Evolutionary conservation across 805 yeast species (phyloP), one percentile per base, ranked within the genome.

Genomic region (Wickerhamiella vanderwaltii): DNA sequence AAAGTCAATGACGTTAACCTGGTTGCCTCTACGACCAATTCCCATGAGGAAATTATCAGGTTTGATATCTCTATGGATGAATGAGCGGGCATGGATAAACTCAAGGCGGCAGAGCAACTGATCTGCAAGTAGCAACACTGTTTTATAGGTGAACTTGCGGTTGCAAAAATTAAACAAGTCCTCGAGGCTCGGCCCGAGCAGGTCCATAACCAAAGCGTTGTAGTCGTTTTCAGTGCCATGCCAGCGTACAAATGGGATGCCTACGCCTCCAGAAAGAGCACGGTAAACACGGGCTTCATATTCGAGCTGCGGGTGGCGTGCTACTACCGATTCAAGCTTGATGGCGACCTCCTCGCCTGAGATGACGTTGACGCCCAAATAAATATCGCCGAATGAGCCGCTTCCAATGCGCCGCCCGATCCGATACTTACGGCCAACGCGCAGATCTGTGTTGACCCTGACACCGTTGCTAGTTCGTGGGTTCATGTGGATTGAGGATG

Each of bases 341-440:
- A 88, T 88, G 51, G 97, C 98, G 41, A 91, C 96, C 61, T 88
- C 95, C 62, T 91, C 97, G 31, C 97, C 96, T 31, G 93, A 81
- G 37, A 88, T 84, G 61, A 91, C 76, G 64, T 88, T 91, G 19
- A 94, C 84, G 46, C 68, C 81, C 50, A 86, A 71, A 62, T 91
- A 91, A 53, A 88, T 91, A 59, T 91, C 98, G 46, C 98, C 98
- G 61, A 88, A 88, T 9, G 96, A 87, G 15, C 98, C 98, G 30
- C 91, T 78, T 16, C 98, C 98, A 55, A 88, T 88, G 63, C 87
- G 87, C 47, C 95, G 79, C 29, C 95, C 95, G 55, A 87, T 79
- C 43, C 95, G 75, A 64, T 78, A 87, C 64, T 87, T 88, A 67
- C 91, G 83, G 39, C 97, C 97, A 29, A 88, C 88, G 59, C 94